Conservation (phyloP, 2,329 filamentous ascomycete genomes). For the Cladorrhinum sp. region DNA sequence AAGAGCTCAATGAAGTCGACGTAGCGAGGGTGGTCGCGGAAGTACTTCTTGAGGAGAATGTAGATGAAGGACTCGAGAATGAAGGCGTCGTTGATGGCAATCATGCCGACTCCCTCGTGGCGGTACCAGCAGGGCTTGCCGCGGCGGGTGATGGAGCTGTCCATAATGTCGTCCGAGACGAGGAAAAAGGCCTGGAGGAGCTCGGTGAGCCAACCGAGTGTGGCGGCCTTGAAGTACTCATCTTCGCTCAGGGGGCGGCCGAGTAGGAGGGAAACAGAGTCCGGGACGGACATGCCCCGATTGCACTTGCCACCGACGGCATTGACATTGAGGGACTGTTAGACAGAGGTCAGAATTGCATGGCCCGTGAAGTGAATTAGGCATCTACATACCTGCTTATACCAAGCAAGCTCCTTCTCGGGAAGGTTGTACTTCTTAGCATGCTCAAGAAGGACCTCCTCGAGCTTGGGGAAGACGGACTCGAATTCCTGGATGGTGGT, state of each 20-base stretch:
- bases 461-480: conserved; percentile 80
- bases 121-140: conserved; percentile 97
- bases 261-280: conserved; percentile 80
- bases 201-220: conserved; percentile 96
- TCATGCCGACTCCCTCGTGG: conserved; percentile 82
- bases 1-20: conserved; percentile 92
- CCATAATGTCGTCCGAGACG: conserved; percentile 98
- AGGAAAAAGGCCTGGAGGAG: conserved; percentile 98
- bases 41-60: conserved; percentile 87
- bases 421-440: conserved; percentile 81
- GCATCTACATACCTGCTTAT: conserved; percentile 62
- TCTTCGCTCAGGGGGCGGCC: conserved; percentile 67
- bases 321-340: conserved; percentile 78
- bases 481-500: conserved; percentile 85
- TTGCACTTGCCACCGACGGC: conserved; percentile 96
- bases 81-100: conserved; percentile 98
- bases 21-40: conserved; percentile 82
- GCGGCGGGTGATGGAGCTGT: conserved; percentile 88
- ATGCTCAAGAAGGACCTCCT: conserved; percentile 76
- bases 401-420: conserved; percentile 78
- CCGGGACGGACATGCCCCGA: conserved; percentile 95
- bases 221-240: conserved; percentile 84
- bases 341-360: conserved; percentile 3
- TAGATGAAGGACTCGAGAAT: conserved; percentile 92
- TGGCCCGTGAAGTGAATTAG: conserved; percentile 20